Evolutionary conservation across 2,329 filamentous ascomycete genomes (phyloP), one percentile per base, ranked within the genome.

Genomic region (Elsinoe batatas): DNA sequence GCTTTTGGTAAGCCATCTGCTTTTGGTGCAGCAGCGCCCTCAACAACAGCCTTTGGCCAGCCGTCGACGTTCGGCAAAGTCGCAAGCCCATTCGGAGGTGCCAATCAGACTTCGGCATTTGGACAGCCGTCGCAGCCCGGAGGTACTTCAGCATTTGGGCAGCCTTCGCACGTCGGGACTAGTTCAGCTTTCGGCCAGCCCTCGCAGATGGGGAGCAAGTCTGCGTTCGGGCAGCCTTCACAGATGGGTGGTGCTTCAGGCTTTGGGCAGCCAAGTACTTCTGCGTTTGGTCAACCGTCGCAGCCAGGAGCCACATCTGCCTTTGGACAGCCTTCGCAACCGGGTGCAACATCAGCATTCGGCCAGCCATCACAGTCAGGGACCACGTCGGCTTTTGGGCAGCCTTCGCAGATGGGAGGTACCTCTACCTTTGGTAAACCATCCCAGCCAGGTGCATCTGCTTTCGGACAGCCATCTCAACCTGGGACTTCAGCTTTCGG

Each of bases 151-250:
- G 17, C 53, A 11, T 55, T 55, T 17, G 53, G 53, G 4, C 53
- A 55, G 40, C 26, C 53, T 11, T 49, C 42, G 4, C 55, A 53
- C 4, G 30, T 33, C 11, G 33, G 32, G 11, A 30, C 33, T 22
- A 22, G 8, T 5, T 51, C 55, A 26, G 22, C 56, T 13, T 61
- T 61, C 49, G 59, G 58, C 15, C 53, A 60, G 54, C 49, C 58
- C 37, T 51, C 60, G 38, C 32, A 50, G 17, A 13, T 43, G 10
- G 55, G 54, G 10, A 30, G 40, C 15, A 43, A 20, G 30, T 56
- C 49, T 17, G 56, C 49, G 4, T 62, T 62, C 51, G 61, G 61
- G 2, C 57, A 61, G 20, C 60, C 61, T 15, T 59, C 60, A 13
- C 49, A 53, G 33, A 30, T 33, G 8, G 18, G 26, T 12, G 26